Conservation (phyloP, 352 stramenopile species). For the Phytophthora tentaculata region DNA sequence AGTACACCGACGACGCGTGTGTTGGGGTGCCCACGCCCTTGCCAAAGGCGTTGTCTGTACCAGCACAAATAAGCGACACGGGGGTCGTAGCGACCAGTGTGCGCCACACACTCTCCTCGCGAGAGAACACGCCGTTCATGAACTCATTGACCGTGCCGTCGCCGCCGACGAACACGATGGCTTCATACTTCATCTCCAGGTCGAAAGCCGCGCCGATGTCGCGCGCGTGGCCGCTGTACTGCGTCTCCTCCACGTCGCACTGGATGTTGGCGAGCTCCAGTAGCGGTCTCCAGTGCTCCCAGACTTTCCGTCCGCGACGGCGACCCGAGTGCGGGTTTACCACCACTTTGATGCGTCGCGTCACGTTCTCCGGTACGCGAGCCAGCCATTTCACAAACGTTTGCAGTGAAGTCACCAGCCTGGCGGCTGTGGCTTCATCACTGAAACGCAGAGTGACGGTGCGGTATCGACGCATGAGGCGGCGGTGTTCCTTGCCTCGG, state of each 20-base stretch:
- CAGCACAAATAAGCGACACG: constrained; percentile 71
- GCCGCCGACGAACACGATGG: constrained; percentile 78
- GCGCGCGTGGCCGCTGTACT: constrained; percentile 74
- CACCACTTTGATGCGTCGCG: constrained; percentile 74
- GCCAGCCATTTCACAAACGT: constrained; percentile 74
- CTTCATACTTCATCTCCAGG: constrained; percentile 69
- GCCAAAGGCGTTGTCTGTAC: constrained; percentile 83
- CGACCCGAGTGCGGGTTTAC: constrained; percentile 80
- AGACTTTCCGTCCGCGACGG: constrained; percentile 67
- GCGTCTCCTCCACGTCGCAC: constrained; percentile 79
- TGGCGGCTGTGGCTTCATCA: constrained; percentile 30
- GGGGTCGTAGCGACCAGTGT: constrained; percentile 75
- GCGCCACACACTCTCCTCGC: constrained; percentile 75
- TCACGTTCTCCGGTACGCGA: constrained; percentile 57
- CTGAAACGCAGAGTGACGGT: constrained; percentile 48
- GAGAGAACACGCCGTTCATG: constrained; percentile 81
- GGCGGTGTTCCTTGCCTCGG: constrained; percentile 54
- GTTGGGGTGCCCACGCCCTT: constrained; percentile 72
- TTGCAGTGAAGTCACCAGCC: constrained; percentile 54
- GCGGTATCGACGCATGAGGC: constrained; percentile 62
- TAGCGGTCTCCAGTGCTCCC: constrained; percentile 60
- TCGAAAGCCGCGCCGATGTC: constrained; percentile 73
- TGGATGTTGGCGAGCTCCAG: constrained; percentile 70
- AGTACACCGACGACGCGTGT: constrained; percentile 72
- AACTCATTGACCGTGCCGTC: constrained; percentile 88